A percentile compares a stretch with the other conserved stretches of the same genome.
These are phyloP conservation scores for Rhodotorula diobovata DNA, from an alignment of 768 basidiomycete genomes.

Conservation along the genomic window DNA sequence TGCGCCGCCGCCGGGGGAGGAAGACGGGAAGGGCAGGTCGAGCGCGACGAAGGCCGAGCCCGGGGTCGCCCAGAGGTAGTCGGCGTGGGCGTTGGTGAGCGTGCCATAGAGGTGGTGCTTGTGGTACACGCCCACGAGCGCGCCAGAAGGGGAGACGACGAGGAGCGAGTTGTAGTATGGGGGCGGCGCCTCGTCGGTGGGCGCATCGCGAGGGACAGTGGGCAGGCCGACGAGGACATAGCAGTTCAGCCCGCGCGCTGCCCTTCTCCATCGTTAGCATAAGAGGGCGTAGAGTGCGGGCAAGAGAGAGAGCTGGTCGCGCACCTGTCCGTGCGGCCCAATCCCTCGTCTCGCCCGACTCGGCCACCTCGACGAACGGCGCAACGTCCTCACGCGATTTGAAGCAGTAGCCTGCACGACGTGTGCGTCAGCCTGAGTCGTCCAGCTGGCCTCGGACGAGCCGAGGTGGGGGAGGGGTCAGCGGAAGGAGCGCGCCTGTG, in stretches of 20 bases:
- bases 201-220: background rate
- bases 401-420: slow-evolving; percentile 40
- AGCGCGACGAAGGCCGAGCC: slow-evolving; percentile 23
- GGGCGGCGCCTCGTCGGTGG: background rate
- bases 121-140: slow-evolving; percentile 14
- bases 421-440: no score
- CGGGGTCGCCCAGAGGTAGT: slow-evolving; percentile 38
- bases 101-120: slow-evolving; percentile 39
- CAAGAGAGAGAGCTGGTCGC: background rate
- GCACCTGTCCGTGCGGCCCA: slow-evolving; percentile 39
- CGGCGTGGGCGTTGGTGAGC: slow-evolving; percentile 14
- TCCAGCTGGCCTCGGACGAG: background rate
- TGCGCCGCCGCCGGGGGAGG: background rate
- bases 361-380: slow-evolving; percentile 26
- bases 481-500: slow-evolving; percentile 23
- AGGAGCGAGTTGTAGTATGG: slow-evolving; percentile 32
- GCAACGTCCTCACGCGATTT: slow-evolving; percentile 23
- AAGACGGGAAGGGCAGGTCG: slow-evolving; percentile 22
- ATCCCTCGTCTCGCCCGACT: background rate
- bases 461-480: background rate
- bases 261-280: no score
- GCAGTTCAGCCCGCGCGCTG: slow-evolving; percentile 28
- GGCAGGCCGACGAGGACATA: slow-evolving; percentile 34
- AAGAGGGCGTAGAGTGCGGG: no score
- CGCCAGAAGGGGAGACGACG: slow-evolving; percentile 18